Base-by-base conservation (phyloP, 768 basidiomycete genomes). In the Phlebiopsis flavidoalba region DNA sequence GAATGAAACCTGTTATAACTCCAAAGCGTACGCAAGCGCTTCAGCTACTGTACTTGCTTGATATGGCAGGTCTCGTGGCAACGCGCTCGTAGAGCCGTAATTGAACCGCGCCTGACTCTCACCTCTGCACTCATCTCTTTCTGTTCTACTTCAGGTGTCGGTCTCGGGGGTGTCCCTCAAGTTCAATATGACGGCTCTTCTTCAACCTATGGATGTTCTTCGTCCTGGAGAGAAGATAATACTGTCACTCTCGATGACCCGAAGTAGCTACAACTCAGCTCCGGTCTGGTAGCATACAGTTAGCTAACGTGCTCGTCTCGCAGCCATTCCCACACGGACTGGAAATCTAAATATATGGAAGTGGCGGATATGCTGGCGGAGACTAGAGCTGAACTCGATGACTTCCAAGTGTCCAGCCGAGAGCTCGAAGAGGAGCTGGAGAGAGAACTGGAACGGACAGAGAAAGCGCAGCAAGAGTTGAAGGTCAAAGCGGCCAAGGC, bases 361-460 rank as follows among this genome's bases (percentile, higher is more conserved):
- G 87, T 89, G 56, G 84, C 87, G 54, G 88, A 93, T 63, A 91
- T 93, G 84, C 81, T 95, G 65, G 72, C 85, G 35, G 91, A 94
- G 73, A 93, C 93, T 36, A 84, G 89, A 61, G 79, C 85, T 11
- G 93, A 95, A 74, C 86, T 96, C 54, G 86, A 89, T 70, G 90
- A 95, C 68, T 93, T 93, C 71, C 88, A 93, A 68, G 80, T 86
- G 66, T 87, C 90, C 63, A 88, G 90, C 77, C 93, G 90, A 74
- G 93, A 95, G 65, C 83, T 96, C 37, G 94, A 96, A 75, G 90
- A 93, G 60, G 96, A 98, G 74, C 76, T 98, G 65, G 94, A 95
- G 80, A 83, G 82, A 63, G 96, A 98, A 72, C 77, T 98, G 60
- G 91, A 91, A 70, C 80, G 89, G 57, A 91, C 93, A 45, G 92